Conservation (phyloP, 306 rosid genomes). For the Gynostemma pentaphyllum region DNA sequence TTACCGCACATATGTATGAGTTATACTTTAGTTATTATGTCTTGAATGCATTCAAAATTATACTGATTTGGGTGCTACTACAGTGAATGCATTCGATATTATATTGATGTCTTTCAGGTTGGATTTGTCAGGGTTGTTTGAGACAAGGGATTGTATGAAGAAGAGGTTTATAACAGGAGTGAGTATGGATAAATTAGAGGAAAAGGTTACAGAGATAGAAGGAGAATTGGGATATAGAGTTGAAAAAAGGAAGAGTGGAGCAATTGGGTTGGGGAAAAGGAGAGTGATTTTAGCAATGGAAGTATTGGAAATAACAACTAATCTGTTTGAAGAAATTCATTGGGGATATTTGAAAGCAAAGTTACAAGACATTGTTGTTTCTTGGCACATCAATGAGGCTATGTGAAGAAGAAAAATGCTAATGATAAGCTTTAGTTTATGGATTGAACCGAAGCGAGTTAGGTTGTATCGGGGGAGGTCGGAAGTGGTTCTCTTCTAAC, state of each 20-base stretch:
- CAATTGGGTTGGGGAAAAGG: conserved; percentile 58
- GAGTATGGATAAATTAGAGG: conserved; percentile 31
- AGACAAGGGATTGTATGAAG: conserved; percentile 18
- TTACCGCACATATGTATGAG: too few relatives aligned
- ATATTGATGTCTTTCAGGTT: conserved; percentile 79
- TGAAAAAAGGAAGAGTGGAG: conserved; percentile 50
- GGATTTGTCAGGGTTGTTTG: conserved; percentile 66
- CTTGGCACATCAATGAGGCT: conserved; percentile 33
- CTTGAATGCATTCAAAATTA: too few relatives aligned
- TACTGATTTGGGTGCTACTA: conserved; percentile 9
- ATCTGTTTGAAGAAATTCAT: conserved; percentile 35
- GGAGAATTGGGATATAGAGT: conserved; percentile 42
- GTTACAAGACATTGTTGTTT: conserved; percentile 36
- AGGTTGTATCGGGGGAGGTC: too few relatives aligned
- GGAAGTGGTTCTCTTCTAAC: too few relatives aligned
- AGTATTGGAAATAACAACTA: conserved; percentile 32
- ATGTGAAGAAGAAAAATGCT: neutral
- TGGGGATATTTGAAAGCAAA: conserved; percentile 43
- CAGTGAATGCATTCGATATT: conserved; percentile 77
- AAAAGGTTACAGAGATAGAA: conserved; percentile 47
- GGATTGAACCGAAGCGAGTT: too few relatives aligned
- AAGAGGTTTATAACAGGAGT: conserved; percentile 42
- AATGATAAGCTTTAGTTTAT: neutral
- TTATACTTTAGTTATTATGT: too few relatives aligned
- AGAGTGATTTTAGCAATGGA: conserved; percentile 43